Conservation (phyloP, 2,329 filamentous ascomycete species). For the Pseudogymnoascus sp. region DNA sequence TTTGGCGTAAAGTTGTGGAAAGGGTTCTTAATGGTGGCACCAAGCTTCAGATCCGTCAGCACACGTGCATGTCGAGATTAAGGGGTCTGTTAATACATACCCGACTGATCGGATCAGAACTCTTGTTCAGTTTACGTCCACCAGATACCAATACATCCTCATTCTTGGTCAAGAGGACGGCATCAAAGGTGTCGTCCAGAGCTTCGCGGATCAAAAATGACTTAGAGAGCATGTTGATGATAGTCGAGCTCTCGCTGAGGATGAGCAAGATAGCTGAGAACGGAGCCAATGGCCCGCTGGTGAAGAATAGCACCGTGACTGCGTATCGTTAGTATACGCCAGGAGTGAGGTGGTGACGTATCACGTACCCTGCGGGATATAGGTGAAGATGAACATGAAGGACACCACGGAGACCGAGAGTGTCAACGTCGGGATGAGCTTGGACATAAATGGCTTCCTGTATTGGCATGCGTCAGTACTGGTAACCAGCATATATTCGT, state of each 20-base stretch:
- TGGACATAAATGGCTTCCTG: conserved; percentile 43
- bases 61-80: background rate
- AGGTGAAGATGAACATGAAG: conserved; percentile 82
- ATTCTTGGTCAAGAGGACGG: conserved; percentile 47
- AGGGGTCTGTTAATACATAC: background rate
- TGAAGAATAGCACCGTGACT: conserved; percentile 34
- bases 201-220: conserved; percentile 75
- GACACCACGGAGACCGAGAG: conserved; percentile 65
- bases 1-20: conserved; percentile 49
- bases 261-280: conserved; percentile 63
- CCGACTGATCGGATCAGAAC: conserved; percentile 43
- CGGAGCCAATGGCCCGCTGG: conserved; percentile 71
- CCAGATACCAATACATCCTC: conserved; percentile 57
- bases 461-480: background rate
- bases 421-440: conserved; percentile 52
- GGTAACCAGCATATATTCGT: background rate
- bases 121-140: conserved; percentile 63
- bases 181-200: conserved; percentile 83
- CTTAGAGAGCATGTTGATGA: conserved; percentile 50
- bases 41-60: conserved; percentile 33
- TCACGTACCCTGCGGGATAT: conserved; percentile 58
- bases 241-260: conserved; percentile 51
- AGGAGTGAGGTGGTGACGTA: background rate
- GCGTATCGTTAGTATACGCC: background rate
- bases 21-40: conserved; percentile 48